Percentiles rank a stretch among this genome's conserved stretches.
Conservation (phyloP, 768 basidiomycete species). For the Leccinum imitatum region DNA sequence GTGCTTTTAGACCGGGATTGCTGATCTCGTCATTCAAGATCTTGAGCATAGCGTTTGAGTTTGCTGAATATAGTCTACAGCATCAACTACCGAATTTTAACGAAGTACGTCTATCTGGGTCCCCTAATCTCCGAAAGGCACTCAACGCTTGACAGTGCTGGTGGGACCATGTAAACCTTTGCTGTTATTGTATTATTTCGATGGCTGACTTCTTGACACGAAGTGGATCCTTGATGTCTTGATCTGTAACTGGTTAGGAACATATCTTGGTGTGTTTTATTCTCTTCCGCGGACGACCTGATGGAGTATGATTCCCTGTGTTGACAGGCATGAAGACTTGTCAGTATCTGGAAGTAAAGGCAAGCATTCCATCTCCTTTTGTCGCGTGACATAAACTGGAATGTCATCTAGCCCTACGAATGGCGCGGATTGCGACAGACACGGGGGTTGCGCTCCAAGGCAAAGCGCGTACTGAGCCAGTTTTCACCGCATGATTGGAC, state of each 20-base stretch:
- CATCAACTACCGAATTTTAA: conserved; percentile 88
- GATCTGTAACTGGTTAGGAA: conserved; percentile 86
- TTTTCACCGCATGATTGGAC: conserved; percentile 89
- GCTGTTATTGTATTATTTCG: not conserved
- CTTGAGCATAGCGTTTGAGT: conserved; percentile 82
- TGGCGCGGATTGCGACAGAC: conserved; percentile 84
- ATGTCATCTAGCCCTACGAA: conserved; percentile 61
- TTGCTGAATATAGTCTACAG: conserved; percentile 85
- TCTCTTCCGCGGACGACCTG: conserved; percentile 12
- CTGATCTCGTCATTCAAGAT: conserved; percentile 49
- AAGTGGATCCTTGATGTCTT: conserved; percentile 89
- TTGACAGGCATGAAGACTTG: conserved; percentile 79
- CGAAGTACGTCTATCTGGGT: conserved; percentile 53
- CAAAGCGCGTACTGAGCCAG: conserved; percentile 75
- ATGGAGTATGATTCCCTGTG: conserved; percentile 10
- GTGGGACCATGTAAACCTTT: conserved; percentile 82
- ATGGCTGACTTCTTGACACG: conserved; percentile 15
- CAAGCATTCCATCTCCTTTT: not conserved
- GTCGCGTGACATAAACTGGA: not conserved
- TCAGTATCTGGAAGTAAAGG: conserved; percentile 86
- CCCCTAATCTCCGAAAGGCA: conserved; percentile 19
- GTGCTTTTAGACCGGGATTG: conserved; percentile 2
- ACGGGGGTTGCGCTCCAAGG: conserved; percentile 75
- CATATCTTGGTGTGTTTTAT: conserved; percentile 62
- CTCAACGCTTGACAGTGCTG: conserved; percentile 57